Base-by-base conservation (phyloP, 2,329 filamentous ascomycete species). In the Monilinia polystroma region DNA sequence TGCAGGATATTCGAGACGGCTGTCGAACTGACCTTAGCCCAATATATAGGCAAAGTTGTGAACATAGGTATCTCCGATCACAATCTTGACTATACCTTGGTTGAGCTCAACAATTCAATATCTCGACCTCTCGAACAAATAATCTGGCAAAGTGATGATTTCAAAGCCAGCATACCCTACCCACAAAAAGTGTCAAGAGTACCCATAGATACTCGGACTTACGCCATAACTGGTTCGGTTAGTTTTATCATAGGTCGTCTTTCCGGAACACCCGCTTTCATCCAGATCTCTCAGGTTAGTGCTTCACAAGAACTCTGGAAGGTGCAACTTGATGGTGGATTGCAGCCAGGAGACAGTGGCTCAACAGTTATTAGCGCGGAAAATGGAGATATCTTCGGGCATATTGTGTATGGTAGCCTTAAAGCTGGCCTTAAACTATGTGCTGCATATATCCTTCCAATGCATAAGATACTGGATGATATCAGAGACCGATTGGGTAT, bases 361-460 rank as follows among this genome's bases (percentile, higher is more conserved):
- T 67, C 71, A 49, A 72, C 70, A 69, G 71, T 73, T 29, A 60
- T 72, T 43, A 68, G 71, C 54, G 23, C 52, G 18, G 26, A 18
- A 3, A 68, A 57, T 35, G n/a, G 59, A 38, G 64, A 66, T 43
- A 60, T 72, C 4, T 67, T 70, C 55, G 71, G 71, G 14, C 71
- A 72, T 62, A 53, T 72, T 41, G 68, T 72, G 49, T 70, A 70
- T 12, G 56, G 56, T 16, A 26, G 41, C 26, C 56, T 20, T 43
- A 26, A 32, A 26, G 38, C 20, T 16, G 16, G 41, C 26, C 38
- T 20, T 43, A 16, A 32, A 43, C 26, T 20, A 18, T 10, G 35
- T 26, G 38, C 29, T 7, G 56, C 56, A 20, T 59, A 59, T 41
- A 59, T 59, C 35, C 14, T 49, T 32, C 57, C 57, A 45, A 41